A percentile compares a stretch with the other conserved stretches of the same genome.
phyloP scores from a whole-genome alignment of 208 protist genomes.

The Porcisia hertigi region DNA sequence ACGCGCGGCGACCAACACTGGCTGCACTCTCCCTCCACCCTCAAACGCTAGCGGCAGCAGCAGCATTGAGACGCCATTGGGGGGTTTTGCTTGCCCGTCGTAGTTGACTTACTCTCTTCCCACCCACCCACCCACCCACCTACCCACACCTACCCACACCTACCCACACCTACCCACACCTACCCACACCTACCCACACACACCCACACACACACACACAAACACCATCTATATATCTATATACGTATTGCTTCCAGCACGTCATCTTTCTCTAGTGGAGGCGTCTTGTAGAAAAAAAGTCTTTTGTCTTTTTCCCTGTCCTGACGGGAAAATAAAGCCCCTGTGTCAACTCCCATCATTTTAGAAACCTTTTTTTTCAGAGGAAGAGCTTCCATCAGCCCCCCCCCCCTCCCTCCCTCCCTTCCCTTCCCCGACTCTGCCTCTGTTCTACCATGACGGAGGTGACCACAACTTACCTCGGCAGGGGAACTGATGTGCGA shows the following conservation, averaged over 20 bases:
- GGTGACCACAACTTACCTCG: constrained; percentile 12
- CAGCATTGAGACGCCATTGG: neutral
- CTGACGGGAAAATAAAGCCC: neutral
- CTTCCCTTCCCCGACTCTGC: neutral
- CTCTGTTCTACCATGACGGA: constrained; percentile 20
- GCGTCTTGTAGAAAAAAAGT: neutral
- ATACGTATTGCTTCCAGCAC: too few relatives aligned
- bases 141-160: too few relatives aligned
- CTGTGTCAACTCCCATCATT: too few relatives aligned
- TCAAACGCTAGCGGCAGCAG: neutral
- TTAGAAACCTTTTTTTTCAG: too few relatives aligned
- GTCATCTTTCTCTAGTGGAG: too few relatives aligned
- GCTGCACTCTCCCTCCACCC: neutral
- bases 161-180: too few relatives aligned
- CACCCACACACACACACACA: too few relatives aligned
- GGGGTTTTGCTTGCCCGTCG: neutral
- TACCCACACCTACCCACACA: too few relatives aligned
- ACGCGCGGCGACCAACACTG: neutral
- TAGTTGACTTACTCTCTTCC: neutral
- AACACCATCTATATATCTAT: too few relatives aligned
- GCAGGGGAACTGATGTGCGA: constrained; percentile 1
- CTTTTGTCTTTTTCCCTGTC: neutral
- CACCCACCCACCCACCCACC: neutral
- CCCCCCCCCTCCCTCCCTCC: too few relatives aligned
- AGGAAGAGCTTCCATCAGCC: too few relatives aligned